A percentile compares a stretch with the other conserved stretches of the same genome.
These are phyloP conservation scores for Pyrenochaeta sp. DNA, from an alignment of 2,329 filamentous ascomycete genomes.

Conservation along the genomic window DNA sequence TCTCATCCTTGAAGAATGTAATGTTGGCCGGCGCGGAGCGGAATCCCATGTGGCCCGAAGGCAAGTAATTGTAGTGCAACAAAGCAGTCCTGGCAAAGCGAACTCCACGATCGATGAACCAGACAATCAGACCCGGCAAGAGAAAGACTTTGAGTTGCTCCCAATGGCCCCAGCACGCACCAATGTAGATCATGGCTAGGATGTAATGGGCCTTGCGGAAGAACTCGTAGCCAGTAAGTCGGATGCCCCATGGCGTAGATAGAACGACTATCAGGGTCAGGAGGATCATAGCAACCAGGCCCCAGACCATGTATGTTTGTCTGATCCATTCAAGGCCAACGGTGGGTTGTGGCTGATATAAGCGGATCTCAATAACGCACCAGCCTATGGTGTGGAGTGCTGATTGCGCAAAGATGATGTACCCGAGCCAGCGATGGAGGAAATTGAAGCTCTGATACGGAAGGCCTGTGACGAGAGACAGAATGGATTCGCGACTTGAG, in stretches of 20 bases:
- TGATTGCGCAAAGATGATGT: conserved; percentile 74
- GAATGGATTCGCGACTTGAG: conserved; percentile 72
- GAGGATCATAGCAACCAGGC: conserved; percentile 71
- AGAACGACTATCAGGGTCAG: conserved; percentile 68
- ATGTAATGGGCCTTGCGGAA: conserved; percentile 79
- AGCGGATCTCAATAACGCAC: conserved; percentile 69
- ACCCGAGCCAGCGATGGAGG: conserved; percentile 69
- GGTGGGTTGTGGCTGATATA: conserved; percentile 76
- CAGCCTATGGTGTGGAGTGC: conserved; percentile 74
- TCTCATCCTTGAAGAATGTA: conserved; percentile 45
- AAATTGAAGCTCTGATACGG: conserved; percentile 80
- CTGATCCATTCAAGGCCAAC: conserved; percentile 65
- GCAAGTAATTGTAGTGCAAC: conserved; percentile 60
- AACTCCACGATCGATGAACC: conserved; percentile 68
- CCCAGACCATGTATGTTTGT: conserved; percentile 76
- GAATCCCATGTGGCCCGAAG: conserved; percentile 41
- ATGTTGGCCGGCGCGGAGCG: conserved; percentile 34
- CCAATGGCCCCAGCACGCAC: conserved; percentile 80
- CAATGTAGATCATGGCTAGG: conserved; percentile 76
- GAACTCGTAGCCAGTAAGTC: conserved; percentile 75
- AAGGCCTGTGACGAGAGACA: conserved; percentile 74
- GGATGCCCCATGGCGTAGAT: conserved; percentile 67
- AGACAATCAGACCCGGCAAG: conserved; percentile 65
- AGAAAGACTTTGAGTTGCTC: conserved; percentile 57
- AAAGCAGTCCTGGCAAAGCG: conserved; percentile 65